A percentile compares a stretch with the other conserved stretches of the same genome.
phyloP scores from a whole-genome alignment of 306 rosid genomes.

The Hylodesmum podocarpum region DNA sequence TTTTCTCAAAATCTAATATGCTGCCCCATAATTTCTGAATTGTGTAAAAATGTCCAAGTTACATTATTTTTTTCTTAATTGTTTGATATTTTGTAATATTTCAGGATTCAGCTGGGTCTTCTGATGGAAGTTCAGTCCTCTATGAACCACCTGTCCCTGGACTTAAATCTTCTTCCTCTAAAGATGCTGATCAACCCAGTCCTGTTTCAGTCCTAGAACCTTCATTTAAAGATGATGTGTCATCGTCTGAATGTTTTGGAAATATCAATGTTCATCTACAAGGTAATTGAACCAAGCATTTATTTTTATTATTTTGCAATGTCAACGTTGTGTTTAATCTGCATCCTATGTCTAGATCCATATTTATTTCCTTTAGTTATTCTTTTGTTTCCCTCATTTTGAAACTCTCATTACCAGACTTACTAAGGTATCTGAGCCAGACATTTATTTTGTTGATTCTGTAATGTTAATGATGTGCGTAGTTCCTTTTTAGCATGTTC shows the following conservation, averaged over 20 bases:
- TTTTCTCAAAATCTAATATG: constrained; percentile 14
- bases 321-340: neutral
- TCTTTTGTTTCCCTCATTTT: constrained; percentile 30
- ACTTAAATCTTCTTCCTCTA: constrained; percentile 59
- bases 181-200: constrained; percentile 96
- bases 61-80: constrained; percentile 32
- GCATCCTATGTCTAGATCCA: neutral
- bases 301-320: neutral
- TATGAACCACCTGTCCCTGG: constrained; percentile 44
- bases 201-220: constrained; percentile 93
- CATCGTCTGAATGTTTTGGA: constrained; percentile 92
- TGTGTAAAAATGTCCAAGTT: neutral
- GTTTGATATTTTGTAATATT: constrained; percentile 33
- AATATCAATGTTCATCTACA: constrained; percentile 86
- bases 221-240: constrained; percentile 74
- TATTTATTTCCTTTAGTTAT: neutral
- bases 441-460: constrained; percentile 17
- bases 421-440: constrained; percentile 51
- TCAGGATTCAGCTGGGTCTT: constrained; percentile 56
- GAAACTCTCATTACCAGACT: constrained; percentile 67
- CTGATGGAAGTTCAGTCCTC: constrained; percentile 45
- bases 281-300: constrained; percentile 51
- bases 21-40: constrained; percentile 5
- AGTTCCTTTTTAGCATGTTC: neutral
- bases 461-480: neutral